Base-by-base conservation (phyloP, 148 eudicot genomes). In the Chenopodium album region DNA sequence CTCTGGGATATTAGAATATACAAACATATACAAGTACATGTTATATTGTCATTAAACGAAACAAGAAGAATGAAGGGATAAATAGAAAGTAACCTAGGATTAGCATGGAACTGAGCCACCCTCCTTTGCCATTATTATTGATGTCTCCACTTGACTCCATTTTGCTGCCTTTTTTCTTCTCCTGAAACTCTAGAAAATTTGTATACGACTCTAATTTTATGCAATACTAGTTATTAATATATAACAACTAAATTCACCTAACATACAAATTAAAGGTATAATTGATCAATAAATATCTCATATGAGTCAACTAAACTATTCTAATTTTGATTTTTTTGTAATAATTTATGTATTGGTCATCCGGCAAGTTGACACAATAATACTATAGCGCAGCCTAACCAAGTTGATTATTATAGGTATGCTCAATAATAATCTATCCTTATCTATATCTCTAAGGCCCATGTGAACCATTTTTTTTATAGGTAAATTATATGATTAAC, bases 81-180 rank as follows among this genome's bases (percentile, higher is more conserved):
- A 6, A 37, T 37, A 37, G 52, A 26, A 7, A 78, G 9, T 2
- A 14, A 84, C 80, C 80, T 0, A 80, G 83, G 14, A 84, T 70
- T 1, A 80, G 47, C 4, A 84, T 44, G 66, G 80, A 78, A 56
- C 80, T 80, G 2, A 76, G 73, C 80, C 77, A 84, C 5, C 86
- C 86, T 50, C 73, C 76, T 80, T 50, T 76, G 67, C 80, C 80
- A 80, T 50, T 28, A 7, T 74, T 79, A 28, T 46, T 76, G 12
- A 72, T 46, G 3, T 59, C 83, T 79, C 65, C 70, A 50, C 6
- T 74, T 23, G 48, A 47, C 26, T 64, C 71, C 70, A 74, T 23
- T 50, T 23, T 34, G 46, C 28, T 64, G 32, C 41, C 63, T 74
- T 48, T 59, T 48, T 70, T 69, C 67, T 3, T 60, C 73, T 63